Evolutionary conservation across 2,329 filamentous ascomycete genomes (phyloP), one percentile per base, ranked within the genome.

Genomic region (Myriosclerotinia curreyana): DNA sequence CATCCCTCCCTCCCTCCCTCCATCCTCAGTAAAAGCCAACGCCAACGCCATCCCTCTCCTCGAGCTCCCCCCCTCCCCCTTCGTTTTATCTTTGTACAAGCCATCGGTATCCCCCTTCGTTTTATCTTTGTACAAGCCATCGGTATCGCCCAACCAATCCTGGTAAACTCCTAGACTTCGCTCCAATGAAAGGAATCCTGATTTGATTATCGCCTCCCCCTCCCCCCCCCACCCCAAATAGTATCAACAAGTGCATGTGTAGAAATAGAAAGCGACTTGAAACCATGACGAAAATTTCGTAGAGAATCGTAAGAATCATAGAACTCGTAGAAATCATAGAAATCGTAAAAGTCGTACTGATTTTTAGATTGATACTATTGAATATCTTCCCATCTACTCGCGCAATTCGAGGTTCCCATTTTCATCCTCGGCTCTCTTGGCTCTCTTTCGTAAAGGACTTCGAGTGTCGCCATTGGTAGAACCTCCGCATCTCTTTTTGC

Each of bases 401-500:
- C 11, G n/a, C 9, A 2, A 40, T 25, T 54, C n/a, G n/a, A 59
- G n/a, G 7, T 59, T 31, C 31, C 36, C 31, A 12, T 34, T 22
- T 5, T 38, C 31, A 49, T 38, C 28, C 20, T 38, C 55, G 8
- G 5, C 8, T 38, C 55, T 48, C 28, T 36, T 59, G 5, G 40
- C 20, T 36, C n/a, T 59, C 31, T 59, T 59, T 25, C 55, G 36
- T 17, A 7, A 36, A 20, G 55, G 55, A 42, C 55, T 48, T 5
- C 20, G 55, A 25, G 8, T 38, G n/a, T 36, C 8, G 0, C 42
- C 55, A 49, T 48, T 59, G n/a, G 31, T 36, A 9, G 44, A 38
- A 48, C 12, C 15, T 31, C 17, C 14, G 5, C 25, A 48, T 34
- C 55, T 59, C 31, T 59, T 59, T 34, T 48, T 36, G 1, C n/a